phyloP scores from a whole-genome alignment of 1,284 basidiomycete species.

The Pascua sp. region DNA sequence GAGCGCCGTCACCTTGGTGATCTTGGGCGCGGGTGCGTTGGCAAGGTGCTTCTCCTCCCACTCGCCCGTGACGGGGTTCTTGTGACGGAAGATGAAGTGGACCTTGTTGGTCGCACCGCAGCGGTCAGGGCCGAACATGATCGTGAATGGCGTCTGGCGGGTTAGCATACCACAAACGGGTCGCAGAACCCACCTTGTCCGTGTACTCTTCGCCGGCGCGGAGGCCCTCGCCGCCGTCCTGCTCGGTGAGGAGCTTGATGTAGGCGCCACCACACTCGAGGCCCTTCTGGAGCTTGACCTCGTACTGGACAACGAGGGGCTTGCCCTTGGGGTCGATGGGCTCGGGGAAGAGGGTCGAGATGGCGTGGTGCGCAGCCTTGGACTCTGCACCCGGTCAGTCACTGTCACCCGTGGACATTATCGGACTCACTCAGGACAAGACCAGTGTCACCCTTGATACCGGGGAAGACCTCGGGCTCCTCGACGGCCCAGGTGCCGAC shows the following conservation, averaged over 20 bases:
- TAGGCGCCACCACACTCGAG: slow-evolving; percentile 99
- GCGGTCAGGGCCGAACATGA: slow-evolving; percentile 83
- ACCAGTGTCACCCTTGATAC: slow-evolving; percentile 75
- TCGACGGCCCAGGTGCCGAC: slow-evolving; percentile 97
- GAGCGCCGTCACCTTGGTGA: slow-evolving; percentile 83
- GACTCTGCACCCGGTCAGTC: slow-evolving; percentile 40
- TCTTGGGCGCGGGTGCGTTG: slow-evolving; percentile 73
- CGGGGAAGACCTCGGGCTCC: slow-evolving; percentile 68
- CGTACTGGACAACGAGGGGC: slow-evolving; percentile 95
- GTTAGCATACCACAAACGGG: not conserved
- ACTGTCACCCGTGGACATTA: not conserved
- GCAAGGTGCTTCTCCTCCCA: slow-evolving; percentile 96
- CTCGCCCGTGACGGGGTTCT: slow-evolving; percentile 84
- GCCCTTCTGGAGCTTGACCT: slow-evolving; percentile 99
- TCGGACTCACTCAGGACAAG: slow-evolving; percentile 67
- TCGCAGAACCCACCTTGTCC: slow-evolving; percentile 60
- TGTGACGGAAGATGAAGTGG: slow-evolving; percentile 97
- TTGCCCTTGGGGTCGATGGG: slow-evolving; percentile 75
- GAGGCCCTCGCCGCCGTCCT: slow-evolving; percentile 64
- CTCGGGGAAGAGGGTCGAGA: slow-evolving; percentile 82
- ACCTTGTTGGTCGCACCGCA: slow-evolving; percentile 58
- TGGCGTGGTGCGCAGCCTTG: slow-evolving; percentile 69
- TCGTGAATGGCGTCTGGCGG: slow-evolving; percentile 78
- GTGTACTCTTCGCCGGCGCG: slow-evolving; percentile 91
- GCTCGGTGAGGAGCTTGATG: slow-evolving; percentile 78